Base-by-base conservation (phyloP, 2,329 filamentous ascomycete species). In the Alternaria longipes region DNA sequence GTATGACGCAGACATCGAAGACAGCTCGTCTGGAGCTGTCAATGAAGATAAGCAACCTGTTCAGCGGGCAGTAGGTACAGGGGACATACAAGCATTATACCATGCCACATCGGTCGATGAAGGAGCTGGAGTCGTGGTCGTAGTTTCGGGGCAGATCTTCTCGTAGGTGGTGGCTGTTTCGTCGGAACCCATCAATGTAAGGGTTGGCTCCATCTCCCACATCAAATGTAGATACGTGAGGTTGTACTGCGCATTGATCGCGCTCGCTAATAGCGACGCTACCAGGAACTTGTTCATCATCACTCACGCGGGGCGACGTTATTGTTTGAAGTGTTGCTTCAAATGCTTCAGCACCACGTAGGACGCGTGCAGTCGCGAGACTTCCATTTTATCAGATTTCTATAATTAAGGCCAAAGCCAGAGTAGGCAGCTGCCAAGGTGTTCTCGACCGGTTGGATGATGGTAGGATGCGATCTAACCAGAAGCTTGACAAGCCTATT, bases 141-240 rank as follows among this genome's bases (percentile, higher is more conserved):
- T 51, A n/a, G 51, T 26, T 54, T 41, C 30, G 11, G 46, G 51
- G 26, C 52, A 62, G 4, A 18, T 24, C n/a, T 54, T 47, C 30
- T 49, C 40, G 22, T 60, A 63, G 3, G 60, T 63, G 7, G 60
- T 63, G 26, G 60, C 56, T 28, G 58, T 56, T 5, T 41, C 52
- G 32, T 63, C 54, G 5, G 52, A 63, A 3, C 40, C 36, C 3
- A 54, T 32, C 3, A 52, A 40, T 3, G 52, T 60, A 8, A 63
- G 36, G 6, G 47, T 60, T 6, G 38, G 44, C 14, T 36, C 45
- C 8, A 47, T 20, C 8, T 4, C 4, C 32, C 50, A 44, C 24
- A 63, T 24, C n/a, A 60, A 14, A 11, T 60, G 32, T 18, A 56
- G 12, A 32, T 54, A 60, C 5, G 50, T 41, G 8, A 58, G 52